phyloP scores from a whole-genome alignment of 306 rosid species.

The Begonia loranthoides region DNA sequence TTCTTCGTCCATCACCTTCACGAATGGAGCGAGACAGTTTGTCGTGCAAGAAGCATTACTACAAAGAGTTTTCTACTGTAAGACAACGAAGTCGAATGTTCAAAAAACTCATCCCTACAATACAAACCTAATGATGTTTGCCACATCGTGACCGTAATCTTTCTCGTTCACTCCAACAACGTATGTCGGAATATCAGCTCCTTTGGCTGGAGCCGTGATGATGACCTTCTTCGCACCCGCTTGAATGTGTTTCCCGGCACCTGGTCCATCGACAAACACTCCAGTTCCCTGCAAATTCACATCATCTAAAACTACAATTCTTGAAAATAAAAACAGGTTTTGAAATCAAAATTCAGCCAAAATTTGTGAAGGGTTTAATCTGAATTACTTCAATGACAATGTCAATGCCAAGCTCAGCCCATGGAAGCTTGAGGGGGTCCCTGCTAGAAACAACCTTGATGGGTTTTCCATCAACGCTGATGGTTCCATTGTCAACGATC shows the following conservation, averaged over 20 bases:
- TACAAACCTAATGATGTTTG: conserved; percentile 66
- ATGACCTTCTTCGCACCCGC: conserved; percentile 98
- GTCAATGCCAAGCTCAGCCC: conserved; percentile 97
- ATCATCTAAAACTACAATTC: not conserved
- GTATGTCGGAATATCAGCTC: conserved; percentile 95
- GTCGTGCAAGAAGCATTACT: conserved; percentile 99
- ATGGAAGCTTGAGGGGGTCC: conserved; percentile 94
- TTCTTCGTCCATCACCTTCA: conserved; percentile 82
- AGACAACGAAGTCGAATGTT: not conserved
- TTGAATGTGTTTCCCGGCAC: conserved; percentile 96
- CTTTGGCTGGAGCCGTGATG: conserved; percentile 98
- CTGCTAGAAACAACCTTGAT: conserved; percentile 83
- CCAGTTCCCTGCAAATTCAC: conserved; percentile 73
- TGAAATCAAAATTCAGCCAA: conserved; percentile 7
- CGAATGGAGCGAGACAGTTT: conserved; percentile 95
- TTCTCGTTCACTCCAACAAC: conserved; percentile 83
- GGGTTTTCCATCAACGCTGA: conserved; percentile 83
- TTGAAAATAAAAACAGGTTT: too few species aligned
- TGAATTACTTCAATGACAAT: conserved; percentile 77
- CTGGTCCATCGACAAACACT: conserved; percentile 98
- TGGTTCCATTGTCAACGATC: conserved; percentile 49
- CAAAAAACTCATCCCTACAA: not conserved
- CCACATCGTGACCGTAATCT: conserved; percentile 53
- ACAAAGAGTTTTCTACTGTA: conserved; percentile 12
- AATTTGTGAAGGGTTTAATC: not conserved